Evolutionary conservation across 306 rosid genomes (phyloP).

Genomic region (Trifolium pratense): DNA sequence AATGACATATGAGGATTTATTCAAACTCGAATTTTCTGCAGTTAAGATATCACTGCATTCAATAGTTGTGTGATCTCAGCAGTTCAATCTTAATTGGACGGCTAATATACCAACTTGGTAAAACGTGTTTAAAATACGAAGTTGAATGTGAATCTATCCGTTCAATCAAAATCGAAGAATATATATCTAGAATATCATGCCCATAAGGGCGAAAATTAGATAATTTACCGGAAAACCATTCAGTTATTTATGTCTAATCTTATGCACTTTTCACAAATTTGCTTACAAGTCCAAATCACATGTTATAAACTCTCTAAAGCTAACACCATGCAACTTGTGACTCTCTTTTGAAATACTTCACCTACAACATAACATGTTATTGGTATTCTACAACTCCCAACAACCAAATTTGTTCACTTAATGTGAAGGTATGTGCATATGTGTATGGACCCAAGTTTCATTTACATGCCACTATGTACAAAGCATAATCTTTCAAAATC

Average conservation of each 20-base stretch:
- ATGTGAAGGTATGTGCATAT: background rate
- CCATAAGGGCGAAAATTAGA: background rate
- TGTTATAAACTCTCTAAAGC: background rate
- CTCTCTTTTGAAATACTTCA: conserved; percentile 2
- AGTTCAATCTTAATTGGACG: background rate
- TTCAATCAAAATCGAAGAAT: background rate
- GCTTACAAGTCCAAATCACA: conserved; percentile 2
- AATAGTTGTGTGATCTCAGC: background rate
- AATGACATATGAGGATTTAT: background rate
- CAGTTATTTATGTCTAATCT: conserved; percentile 1
- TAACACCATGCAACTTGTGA: conserved; percentile 24
- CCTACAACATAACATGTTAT: conserved; percentile 1
- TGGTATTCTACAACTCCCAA: background rate
- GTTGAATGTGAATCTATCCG: background rate
- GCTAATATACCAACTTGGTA: background rate
- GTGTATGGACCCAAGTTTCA: conserved; percentile 34
- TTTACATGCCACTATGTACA: background rate
- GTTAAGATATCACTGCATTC: background rate
- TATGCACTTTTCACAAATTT: background rate
- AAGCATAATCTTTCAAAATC: background rate
- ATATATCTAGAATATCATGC: background rate
- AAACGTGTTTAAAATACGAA: background rate
- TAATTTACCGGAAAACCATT: background rate
- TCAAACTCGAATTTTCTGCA: background rate
- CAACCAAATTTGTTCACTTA: conserved; percentile 7